Base-by-base conservation (phyloP, 257 asterid genomes). In the Capsicum chinense region DNA sequence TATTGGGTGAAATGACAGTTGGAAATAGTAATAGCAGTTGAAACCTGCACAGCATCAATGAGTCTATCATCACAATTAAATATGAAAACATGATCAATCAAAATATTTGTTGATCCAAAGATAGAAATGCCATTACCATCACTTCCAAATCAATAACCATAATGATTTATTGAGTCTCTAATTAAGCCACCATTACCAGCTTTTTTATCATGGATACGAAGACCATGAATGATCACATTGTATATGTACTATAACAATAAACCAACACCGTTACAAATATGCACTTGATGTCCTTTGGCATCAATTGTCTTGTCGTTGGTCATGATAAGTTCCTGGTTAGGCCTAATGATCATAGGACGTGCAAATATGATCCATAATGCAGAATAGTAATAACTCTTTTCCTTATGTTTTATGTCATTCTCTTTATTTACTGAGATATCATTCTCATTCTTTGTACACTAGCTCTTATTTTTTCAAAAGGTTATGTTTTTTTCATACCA, bases 41-140 rank as follows among this genome's bases (percentile, higher is more conserved):
- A 14, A 69, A 79, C 87, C 81, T 78, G 13, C 42, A 86, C 26
- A 19, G 85, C 86, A 83, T 86, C 90, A 42, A 86, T 84, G 12
- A 88, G 88, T 48, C 90, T 89, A 84, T 88, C 90, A 10, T 82
- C 63, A 47, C 89, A 86, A 47, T 86, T 68, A 4, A 86, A 82
- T 88, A 88, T 86, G 4, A 89, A 84, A 47, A 88, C n/a, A 37
- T 88, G 90, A 79, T 88, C 89, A 44, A 88, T 86, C 90, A 89
- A 88, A 54, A 88, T 7, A 21, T 88, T 79, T 2, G 89, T 82
- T 15, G 88, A 70, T 6, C 89, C 87, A 69, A 82, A 88, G 44
- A 88, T 56, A 5, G 86, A 82, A 57, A 88, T 88, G 57, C 90
- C 89, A 81, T 88, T 89, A 26, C 90, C 90, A 71, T 88, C 90